Evolutionary conservation across 768 basidiomycete species (phyloP).

Genomic region (Leucosporidium creatinivorum): DNA sequence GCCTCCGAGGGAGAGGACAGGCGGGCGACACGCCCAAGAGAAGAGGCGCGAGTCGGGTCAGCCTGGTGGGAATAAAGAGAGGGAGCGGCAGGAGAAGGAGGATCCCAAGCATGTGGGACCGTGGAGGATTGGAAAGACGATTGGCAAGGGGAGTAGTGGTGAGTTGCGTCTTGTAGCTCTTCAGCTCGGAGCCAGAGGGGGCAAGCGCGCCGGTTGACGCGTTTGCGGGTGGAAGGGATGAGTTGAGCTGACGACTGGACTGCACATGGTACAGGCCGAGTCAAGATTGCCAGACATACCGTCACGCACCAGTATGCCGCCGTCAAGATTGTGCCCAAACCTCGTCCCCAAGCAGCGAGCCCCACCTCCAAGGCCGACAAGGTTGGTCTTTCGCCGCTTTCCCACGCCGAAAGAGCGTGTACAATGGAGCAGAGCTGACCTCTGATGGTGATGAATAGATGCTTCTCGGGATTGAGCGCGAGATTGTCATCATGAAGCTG

Average conservation of each 20-base stretch:
- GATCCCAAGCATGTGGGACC: constrained; percentile 83
- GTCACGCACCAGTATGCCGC: constrained; percentile 85
- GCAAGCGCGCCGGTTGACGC: constrained; percentile 7
- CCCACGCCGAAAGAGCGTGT: neutral
- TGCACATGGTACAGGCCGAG: neutral
- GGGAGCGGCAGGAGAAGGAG: neutral
- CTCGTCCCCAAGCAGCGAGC: constrained; percentile 56
- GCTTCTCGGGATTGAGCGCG: constrained; percentile 73
- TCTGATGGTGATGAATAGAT: constrained; percentile 46
- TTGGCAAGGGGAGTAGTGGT: constrained; percentile 88
- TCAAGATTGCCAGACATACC: constrained; percentile 63
- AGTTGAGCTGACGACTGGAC: no score
- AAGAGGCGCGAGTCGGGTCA: neutral
- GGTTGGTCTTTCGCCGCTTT: constrained; percentile 8
- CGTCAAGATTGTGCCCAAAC: constrained; percentile 86
- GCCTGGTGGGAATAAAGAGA: no score
- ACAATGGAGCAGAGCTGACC: neutral
- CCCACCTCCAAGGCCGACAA: constrained; percentile 16
- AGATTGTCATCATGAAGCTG: constrained; percentile 98
- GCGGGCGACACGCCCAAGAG: no score
- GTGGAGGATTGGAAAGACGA: constrained; percentile 87
- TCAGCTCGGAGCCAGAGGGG: neutral
- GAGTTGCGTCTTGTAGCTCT: constrained; percentile 14
- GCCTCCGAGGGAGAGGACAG: no score
- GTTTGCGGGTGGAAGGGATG: no score